Evolutionary conservation across 495 filamentous ascomycete species (phyloP).

Genomic region (Daldinia bambusicola): DNA sequence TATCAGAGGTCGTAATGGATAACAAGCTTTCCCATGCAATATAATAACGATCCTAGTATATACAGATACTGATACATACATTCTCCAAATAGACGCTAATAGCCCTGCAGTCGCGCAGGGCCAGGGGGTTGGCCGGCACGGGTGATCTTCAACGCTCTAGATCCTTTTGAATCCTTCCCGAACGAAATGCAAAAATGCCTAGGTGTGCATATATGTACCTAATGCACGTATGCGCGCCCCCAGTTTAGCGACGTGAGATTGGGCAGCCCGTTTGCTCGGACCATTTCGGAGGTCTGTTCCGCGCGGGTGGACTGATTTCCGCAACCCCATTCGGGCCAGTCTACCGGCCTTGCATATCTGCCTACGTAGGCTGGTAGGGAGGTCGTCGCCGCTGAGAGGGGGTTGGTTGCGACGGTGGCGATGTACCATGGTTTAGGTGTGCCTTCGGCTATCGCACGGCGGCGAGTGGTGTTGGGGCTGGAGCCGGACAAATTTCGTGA

Average conservation of each 20-base stretch:
- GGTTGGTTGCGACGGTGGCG: neutral
- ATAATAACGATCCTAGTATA: neutral
- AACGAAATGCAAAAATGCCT: constrained; percentile 22
- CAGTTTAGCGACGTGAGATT: constrained; percentile 1
- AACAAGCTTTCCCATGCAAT: constrained; percentile 1
- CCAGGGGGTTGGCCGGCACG: constrained; percentile 15
- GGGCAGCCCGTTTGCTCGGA: constrained; percentile 8
- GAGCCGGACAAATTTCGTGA: neutral
- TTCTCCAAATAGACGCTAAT: constrained; percentile 8
- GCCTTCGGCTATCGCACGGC: no score
- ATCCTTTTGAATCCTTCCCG: constrained; percentile 29
- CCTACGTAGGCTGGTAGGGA: neutral
- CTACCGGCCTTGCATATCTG: constrained; percentile 19
- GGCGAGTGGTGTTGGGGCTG: neutral
- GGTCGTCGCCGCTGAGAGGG: neutral
- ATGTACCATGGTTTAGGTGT: neutral
- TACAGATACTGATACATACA: no score
- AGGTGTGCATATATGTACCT: no score
- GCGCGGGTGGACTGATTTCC: neutral
- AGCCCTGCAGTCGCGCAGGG: constrained; percentile 20
- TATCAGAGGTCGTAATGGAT: neutral
- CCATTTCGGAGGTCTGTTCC: constrained; percentile 17
- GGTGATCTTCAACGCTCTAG: constrained; percentile 24
- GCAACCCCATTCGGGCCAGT: constrained; percentile 17
- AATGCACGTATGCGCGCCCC: neutral